Base-by-base conservation (phyloP, 768 basidiomycete genomes). In the Antrodiella citrinella region DNA sequence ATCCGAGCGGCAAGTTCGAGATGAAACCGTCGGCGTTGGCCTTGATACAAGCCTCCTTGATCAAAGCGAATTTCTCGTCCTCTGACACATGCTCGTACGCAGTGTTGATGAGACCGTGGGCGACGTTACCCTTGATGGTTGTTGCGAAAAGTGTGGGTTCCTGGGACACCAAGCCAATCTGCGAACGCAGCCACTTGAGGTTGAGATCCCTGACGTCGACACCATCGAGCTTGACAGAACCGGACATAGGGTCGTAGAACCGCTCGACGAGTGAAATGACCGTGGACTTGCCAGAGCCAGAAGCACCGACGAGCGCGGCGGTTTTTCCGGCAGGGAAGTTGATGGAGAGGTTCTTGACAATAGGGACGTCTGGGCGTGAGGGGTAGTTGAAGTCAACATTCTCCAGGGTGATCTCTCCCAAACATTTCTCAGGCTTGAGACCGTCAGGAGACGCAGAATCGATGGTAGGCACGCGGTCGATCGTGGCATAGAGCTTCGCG, bases 401-500 rank as follows among this genome's bases (percentile, higher is more conserved):
- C 52, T 88, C 77, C 50, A 97, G 67, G 13, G 67, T 68, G 57
- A 97, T 88, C 57, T 81, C 73, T 18, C 93, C 93, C 0, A 72
- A 54, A 45, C 91, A 81, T 1, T 67, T 66, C 26, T 80, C 81
- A 0, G 80, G 90, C 62, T 83, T 83, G 35, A 77, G 66, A 4
- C 94, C 94, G 3, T 59, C 70, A 0, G 77, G 71, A 51, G 79
- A 67, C 1, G 84, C 75, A 4, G 90, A 91, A 65, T 98, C 92
- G 59, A 98, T 98, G 4, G 72, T 67, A 5, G 94, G 93, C 7
- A 88, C 72, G 24, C 93, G 84, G 57, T 94, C 89, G 54, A 98
- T 96, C 3, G 93, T 94, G 19, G 77, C 71, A 61, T 75, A 95
- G 4, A 98, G 72, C 64, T 95, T 96, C n/a, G 86, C 86, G n/a